phyloP scores from a whole-genome alignment of 2,329 filamentous ascomycete species.

The Myriangium duriaei region DNA sequence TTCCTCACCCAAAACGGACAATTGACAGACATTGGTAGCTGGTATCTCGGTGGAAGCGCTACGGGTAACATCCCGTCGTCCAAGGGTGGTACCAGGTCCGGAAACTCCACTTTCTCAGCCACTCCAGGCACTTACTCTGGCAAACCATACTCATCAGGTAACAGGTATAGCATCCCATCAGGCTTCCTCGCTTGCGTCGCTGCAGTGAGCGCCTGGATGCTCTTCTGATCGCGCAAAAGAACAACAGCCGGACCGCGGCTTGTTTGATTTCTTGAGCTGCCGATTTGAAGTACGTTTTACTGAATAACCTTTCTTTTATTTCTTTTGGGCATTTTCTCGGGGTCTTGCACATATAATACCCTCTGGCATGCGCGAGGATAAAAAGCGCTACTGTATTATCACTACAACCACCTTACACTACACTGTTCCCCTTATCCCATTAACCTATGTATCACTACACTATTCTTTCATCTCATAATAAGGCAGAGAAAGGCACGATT shows the following conservation, averaged over 20 bases:
- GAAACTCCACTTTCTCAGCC: constrained; percentile 5
- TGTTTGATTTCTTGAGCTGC: background rate
- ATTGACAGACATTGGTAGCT: constrained; percentile 62
- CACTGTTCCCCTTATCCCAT: background rate
- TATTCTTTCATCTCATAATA: too few relatives aligned
- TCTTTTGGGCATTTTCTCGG: too few relatives aligned
- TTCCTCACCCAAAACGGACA: constrained; percentile 57
- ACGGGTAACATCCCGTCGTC: constrained; percentile 24
- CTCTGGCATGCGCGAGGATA: constrained; percentile 6
- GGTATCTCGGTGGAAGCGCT: constrained; percentile 53
- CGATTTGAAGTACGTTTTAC: constrained; percentile 6
- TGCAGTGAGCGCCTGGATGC: constrained; percentile 4
- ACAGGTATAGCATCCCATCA: constrained; percentile 7
- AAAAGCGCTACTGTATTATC: background rate
- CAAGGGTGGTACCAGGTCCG: constrained; percentile 4
- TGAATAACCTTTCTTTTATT: constrained; percentile 1
- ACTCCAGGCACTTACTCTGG: constrained; percentile 9
- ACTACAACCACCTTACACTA: background rate
- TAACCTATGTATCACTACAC: too few relatives aligned
- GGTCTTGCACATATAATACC: constrained; percentile 9
- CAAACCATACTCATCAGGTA: constrained; percentile 10
- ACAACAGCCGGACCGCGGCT: too few relatives aligned
- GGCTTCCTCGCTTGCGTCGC: constrained; percentile 6
- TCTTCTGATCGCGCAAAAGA: constrained; percentile 9
- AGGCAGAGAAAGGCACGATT: background rate